Conservation (phyloP, 306 rosid species). For the Glycine soja region DNA sequence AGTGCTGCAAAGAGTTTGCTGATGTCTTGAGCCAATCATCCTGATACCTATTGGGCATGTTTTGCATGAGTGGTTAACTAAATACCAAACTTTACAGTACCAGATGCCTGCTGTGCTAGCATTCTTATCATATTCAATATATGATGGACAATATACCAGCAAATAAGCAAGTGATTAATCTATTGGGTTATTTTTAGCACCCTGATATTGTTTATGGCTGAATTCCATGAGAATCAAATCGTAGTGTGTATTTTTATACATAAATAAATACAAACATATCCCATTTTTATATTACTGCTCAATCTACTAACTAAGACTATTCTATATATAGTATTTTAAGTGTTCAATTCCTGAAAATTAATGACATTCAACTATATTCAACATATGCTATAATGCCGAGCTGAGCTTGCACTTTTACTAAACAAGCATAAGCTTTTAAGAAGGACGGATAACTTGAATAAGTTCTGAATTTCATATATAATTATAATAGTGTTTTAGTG, state of each 20-base stretch:
- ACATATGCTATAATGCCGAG: background rate
- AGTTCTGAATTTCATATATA: no score
- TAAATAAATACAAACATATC: slow-evolving; percentile 18
- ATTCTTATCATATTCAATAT: slow-evolving; percentile 7
- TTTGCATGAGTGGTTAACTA: slow-evolving; percentile 36
- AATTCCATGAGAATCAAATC: slow-evolving; percentile 3
- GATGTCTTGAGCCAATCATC: slow-evolving; percentile 99
- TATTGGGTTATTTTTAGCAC: background rate
- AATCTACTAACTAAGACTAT: slow-evolving; percentile 1
- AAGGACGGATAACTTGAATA: background rate
- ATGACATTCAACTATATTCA: background rate
- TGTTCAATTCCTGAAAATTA: background rate
- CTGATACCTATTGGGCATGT: slow-evolving; percentile 73
- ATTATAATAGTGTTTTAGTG: background rate
- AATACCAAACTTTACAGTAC: slow-evolving; percentile 18
- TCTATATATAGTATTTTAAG: background rate
- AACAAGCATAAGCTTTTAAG: background rate
- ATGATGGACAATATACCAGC: slow-evolving; percentile 10
- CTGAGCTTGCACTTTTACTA: background rate
- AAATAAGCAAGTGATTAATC: slow-evolving; percentile 19
- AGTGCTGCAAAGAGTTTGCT: slow-evolving; percentile 75
- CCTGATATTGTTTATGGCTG: background rate
- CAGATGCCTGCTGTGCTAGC: slow-evolving; percentile 21
- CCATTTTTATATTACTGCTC: background rate
- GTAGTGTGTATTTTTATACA: background rate